phyloP scores from a whole-genome alignment of 208 protist genomes.

The Leptomonas pyrrhocoris region DNA sequence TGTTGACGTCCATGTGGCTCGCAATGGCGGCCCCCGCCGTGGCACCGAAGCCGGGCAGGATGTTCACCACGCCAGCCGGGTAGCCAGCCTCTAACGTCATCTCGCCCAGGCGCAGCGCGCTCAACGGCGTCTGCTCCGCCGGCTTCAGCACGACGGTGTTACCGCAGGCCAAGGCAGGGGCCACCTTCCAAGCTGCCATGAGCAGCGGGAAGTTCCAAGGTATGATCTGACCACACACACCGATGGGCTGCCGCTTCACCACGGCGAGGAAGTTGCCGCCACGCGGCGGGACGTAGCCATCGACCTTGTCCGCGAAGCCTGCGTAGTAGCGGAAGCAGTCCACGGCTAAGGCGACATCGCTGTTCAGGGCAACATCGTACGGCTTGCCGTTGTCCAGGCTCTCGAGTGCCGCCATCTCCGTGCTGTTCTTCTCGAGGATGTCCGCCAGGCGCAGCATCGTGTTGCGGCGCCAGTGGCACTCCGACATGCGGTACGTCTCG shows the following conservation, averaged over 20 bases:
- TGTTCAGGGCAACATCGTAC: conserved; percentile 51
- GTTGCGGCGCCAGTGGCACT: conserved; percentile 52
- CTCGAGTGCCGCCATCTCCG: conserved; percentile 84
- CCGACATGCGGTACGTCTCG: conserved; percentile 43
- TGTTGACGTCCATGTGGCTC: conserved; percentile 84
- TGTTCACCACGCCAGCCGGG: conserved; percentile 88
- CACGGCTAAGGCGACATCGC: conserved; percentile 63
- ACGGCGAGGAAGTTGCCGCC: conserved; percentile 65
- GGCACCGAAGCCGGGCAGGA: conserved; percentile 82
- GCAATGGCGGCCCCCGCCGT: conserved; percentile 70
- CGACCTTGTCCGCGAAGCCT: conserved; percentile 91
- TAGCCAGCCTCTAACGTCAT: conserved; percentile 82
- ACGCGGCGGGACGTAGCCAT: conserved; percentile 70
- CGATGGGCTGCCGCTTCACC: conserved; percentile 82
- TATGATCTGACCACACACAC: conserved; percentile 85
- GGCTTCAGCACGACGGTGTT: conserved; percentile 91
- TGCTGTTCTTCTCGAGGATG: conserved; percentile 61
- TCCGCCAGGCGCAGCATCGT: conserved; percentile 81
- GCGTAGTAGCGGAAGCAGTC: conserved; percentile 89
- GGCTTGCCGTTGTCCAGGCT: conserved; percentile 92
- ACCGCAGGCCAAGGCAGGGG: conserved; percentile 81
- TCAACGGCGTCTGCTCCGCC: conserved; percentile 90
- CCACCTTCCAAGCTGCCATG: conserved; percentile 89
- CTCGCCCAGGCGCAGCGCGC: conserved; percentile 78
- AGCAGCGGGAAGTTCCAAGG: conserved; percentile 94